Evolutionary conservation across 495 filamentous ascomycete species (phyloP).

Genomic region (Pseudoneurospora amorphoporcata): DNA sequence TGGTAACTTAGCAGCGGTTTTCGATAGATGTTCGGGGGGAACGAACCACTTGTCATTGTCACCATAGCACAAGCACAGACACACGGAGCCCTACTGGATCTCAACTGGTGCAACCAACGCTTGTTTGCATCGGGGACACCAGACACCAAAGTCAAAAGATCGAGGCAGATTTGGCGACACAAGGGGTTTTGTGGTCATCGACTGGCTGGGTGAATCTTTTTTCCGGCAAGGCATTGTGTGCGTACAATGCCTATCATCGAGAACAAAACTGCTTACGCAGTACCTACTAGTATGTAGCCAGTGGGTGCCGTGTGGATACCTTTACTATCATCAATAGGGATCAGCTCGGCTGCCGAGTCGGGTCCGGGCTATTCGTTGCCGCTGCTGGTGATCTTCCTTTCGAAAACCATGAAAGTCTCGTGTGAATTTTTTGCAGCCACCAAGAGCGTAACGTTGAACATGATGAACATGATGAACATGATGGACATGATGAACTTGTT

Average conservation of each 20-base stretch:
- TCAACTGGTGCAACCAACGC: background rate
- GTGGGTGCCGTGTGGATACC: background rate
- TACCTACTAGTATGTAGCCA: background rate
- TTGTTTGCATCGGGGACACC: background rate
- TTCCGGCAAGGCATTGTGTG: background rate
- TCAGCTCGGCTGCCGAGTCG: background rate
- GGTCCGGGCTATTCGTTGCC: background rate
- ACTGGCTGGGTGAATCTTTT: background rate
- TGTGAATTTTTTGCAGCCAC: background rate
- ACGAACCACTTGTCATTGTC: background rate
- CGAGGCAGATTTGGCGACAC: background rate
- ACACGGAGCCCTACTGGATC: background rate
- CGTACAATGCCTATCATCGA: background rate
- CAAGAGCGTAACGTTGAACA: background rate
- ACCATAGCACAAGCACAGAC: background rate
- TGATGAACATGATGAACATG: background rate
- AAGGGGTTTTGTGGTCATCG: background rate
- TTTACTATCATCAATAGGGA: background rate
- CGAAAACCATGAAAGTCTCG: background rate
- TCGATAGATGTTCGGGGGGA: no score
- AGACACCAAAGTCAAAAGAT: background rate
- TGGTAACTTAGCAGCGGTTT: background rate
- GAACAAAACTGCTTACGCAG: background rate
- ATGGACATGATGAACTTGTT: background rate
- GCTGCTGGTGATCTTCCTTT: background rate